Percentiles rank a stretch among this genome's conserved stretches.
Conservation (phyloP, 139 green algal genomes). For the Chlamydomonas sp. region DNA sequence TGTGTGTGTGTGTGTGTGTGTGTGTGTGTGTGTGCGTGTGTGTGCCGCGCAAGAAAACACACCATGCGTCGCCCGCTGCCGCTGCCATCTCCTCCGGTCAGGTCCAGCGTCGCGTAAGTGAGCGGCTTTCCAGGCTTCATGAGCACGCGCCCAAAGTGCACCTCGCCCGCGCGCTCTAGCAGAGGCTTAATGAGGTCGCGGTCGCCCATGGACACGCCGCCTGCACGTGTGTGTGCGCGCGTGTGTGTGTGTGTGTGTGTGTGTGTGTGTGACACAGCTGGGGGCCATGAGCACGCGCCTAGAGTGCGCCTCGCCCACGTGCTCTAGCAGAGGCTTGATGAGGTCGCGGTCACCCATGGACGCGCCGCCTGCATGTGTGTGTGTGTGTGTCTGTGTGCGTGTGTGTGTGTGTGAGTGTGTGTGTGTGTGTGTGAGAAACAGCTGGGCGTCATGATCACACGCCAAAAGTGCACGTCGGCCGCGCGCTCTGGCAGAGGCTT, state of each 20-base stretch:
- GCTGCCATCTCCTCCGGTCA: too few species aligned
- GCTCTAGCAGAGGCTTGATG: constrained; percentile 87
- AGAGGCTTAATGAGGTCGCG: constrained; percentile 91
- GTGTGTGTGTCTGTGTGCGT: not conserved
- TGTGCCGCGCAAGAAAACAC: too few species aligned
- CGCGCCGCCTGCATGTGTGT: constrained; percentile 72
- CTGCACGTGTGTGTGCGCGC: too few species aligned
- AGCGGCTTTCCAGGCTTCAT: too few species aligned
- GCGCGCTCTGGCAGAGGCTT: constrained; percentile 82
- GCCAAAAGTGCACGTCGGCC: constrained; percentile 87
- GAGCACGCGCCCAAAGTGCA: constrained; percentile 84
- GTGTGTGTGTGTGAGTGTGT: too few species aligned
- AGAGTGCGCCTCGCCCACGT: constrained; percentile 81
- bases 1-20: too few species aligned
- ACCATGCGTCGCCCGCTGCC: too few species aligned
- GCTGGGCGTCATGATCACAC: constrained; percentile 93
- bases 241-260: too few species aligned
- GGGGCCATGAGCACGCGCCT: constrained; percentile 89
- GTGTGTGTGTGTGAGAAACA: too few species aligned
- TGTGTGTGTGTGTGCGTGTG: too few species aligned
- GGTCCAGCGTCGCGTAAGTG: too few species aligned
- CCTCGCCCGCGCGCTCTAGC: constrained; percentile 65
- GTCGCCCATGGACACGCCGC: constrained; percentile 95
- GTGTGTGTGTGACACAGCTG: too few species aligned
- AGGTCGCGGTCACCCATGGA: constrained; percentile 94